phyloP scores from a whole-genome alignment of 2,329 filamentous ascomycete species.

The Aspergillus pseudoglaucus region DNA sequence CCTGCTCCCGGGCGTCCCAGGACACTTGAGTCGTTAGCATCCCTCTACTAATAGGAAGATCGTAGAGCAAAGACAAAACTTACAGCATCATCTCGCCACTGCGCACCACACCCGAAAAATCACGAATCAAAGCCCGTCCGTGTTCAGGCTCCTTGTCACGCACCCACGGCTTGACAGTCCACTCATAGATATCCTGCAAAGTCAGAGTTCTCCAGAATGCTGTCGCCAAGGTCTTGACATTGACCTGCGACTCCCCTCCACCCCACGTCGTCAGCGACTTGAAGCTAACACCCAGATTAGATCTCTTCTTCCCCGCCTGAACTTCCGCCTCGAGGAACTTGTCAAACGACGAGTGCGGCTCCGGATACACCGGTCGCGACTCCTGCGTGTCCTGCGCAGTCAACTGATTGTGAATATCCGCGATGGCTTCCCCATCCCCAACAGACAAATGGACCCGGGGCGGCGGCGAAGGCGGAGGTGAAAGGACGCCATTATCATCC shows the following conservation, averaged over 20 bases:
- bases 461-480: not conserved
- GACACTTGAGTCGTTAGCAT: conserved; percentile 31
- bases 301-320: conserved; percentile 56
- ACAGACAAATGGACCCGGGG: conserved; percentile 23
- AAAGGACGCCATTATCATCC: conserved; percentile 6
- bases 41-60: not conserved
- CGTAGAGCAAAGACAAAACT: conserved; percentile 7
- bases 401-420: conserved; percentile 25
- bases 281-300: conserved; percentile 68
- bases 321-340: conserved; percentile 65
- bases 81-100: conserved; percentile 61
- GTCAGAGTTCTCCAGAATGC: conserved; percentile 70
- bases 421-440: conserved; percentile 25
- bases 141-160: conserved; percentile 38
- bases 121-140: conserved; percentile 51
- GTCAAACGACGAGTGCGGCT: conserved; percentile 56
- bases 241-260: conserved; percentile 53
- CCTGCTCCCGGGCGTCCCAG: conserved; percentile 64
- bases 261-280: conserved; percentile 67
- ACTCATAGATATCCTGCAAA: conserved; percentile 59
- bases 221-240: conserved; percentile 62
- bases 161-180: conserved; percentile 44
- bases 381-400: conserved; percentile 14
- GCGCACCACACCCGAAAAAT: conserved; percentile 59
- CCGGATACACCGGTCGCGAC: conserved; percentile 15